Conservation (phyloP, 345 rosid species). For the Lepidium africanum region DNA sequence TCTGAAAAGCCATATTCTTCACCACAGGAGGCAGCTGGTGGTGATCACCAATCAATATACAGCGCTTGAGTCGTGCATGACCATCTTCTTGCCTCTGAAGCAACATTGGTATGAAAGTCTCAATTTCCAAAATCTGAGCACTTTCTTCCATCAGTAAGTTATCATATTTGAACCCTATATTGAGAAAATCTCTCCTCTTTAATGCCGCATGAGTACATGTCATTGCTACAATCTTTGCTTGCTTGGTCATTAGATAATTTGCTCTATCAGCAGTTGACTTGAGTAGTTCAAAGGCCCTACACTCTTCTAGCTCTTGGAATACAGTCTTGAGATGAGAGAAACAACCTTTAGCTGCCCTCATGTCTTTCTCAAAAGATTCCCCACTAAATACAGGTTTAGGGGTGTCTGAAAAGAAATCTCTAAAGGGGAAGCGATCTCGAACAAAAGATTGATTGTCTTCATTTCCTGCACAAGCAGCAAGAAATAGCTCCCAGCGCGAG, state of each 20-base stretch:
- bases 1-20: conserved; percentile 99
- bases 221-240: conserved; percentile 99
- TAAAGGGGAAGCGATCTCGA: conserved; percentile 82
- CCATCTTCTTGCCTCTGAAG: conserved; percentile 99
- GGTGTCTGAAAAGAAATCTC: conserved; percentile 78
- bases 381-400: conserved; percentile 78
- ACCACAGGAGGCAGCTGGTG: conserved; percentile 99
- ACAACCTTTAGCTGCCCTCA: conserved; percentile 93
- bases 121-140: conserved; percentile 97
- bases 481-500: conserved; percentile 94
- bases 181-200: conserved; percentile 96
- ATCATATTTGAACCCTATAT: conserved; percentile 94
- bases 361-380: conserved; percentile 86
- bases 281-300: conserved; percentile 98
- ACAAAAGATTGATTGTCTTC: conserved; percentile 69
- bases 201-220: conserved; percentile 99
- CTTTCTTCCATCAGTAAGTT: conserved; percentile 99
- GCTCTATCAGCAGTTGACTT: conserved; percentile 99
- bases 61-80: conserved; percentile 90
- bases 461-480: conserved; percentile 79
- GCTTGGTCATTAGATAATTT: conserved; percentile 95
- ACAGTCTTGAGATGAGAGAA: conserved; percentile 82
- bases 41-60: conserved; percentile 97
- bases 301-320: conserved; percentile 99
- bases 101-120: conserved; percentile 98